phyloP scores from a whole-genome alignment of 805 yeast species.

The Candida mattraensis region DNA sequence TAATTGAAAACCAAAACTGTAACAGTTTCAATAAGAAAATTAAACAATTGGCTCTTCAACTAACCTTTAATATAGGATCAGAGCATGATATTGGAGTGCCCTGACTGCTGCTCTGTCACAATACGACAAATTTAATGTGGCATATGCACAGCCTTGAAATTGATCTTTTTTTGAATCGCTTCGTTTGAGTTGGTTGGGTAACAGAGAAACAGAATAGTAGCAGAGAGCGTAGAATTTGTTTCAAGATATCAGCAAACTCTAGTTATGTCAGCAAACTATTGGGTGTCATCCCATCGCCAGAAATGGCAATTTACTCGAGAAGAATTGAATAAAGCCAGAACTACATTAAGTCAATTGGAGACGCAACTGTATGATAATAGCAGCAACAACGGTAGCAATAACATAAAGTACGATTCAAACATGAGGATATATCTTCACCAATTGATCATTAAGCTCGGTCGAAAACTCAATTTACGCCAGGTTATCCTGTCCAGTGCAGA shows the following conservation, averaged over 20 bases:
- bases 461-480: constrained; percentile 76
- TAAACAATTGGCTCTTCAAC: too few relatives aligned
- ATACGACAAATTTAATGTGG: not conserved
- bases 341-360: constrained; percentile 22
- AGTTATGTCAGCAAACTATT: constrained; percentile 77
- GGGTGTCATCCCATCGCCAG: constrained; percentile 79
- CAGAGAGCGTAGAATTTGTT: not conserved
- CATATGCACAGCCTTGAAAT: not conserved
- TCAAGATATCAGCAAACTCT: constrained; percentile 1
- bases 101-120: not conserved
- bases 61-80: constrained; percentile 1
- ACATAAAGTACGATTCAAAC: constrained; percentile 53
- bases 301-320: constrained; percentile 81
- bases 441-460: constrained; percentile 71
- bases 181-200: not conserved
- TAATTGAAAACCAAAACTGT: too few relatives aligned
- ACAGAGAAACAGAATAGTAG: constrained; percentile 2
- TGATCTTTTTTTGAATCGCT: not conserved
- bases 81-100: too few relatives aligned
- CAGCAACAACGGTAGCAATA: constrained; percentile 6
- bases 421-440: constrained; percentile 79
- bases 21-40: too few relatives aligned
- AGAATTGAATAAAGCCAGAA: constrained; percentile 39
- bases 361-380: constrained; percentile 16
- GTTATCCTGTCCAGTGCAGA: constrained; percentile 88